Evolutionary conservation across 305 asterid species (phyloP).

Genomic region (Ajuga reptans): DNA sequence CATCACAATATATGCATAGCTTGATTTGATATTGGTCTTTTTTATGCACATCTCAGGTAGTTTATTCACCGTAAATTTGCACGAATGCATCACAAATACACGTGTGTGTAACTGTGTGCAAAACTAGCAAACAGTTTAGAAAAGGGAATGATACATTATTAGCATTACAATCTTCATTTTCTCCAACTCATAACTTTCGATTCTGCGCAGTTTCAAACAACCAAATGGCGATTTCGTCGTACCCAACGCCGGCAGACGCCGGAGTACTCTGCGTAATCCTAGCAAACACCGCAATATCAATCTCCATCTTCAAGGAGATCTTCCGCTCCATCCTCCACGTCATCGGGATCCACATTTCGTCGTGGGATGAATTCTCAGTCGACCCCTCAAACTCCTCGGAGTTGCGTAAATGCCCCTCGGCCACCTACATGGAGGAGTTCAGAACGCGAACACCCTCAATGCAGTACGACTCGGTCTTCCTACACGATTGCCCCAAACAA

Average conservation of each 20-base stretch:
- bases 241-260: conserved; percentile 73
- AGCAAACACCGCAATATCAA: conserved; percentile 79
- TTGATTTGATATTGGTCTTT: background rate
- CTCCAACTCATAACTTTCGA: conserved; percentile 1
- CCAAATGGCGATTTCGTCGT: conserved; percentile 73
- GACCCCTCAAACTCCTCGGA: conserved; percentile 45
- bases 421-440: conserved; percentile 71
- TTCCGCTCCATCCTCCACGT: conserved; percentile 60
- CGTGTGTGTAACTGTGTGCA: background rate
- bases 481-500: conserved; percentile 28
- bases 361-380: conserved; percentile 56
- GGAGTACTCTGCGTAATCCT: conserved; percentile 82
- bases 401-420: conserved; percentile 45
- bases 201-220: conserved; percentile 28
- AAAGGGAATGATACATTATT: too few relatives aligned
- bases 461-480: conserved; percentile 46
- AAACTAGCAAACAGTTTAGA: too few relatives aligned
- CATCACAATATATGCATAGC: too few relatives aligned
- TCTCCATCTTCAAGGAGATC: conserved; percentile 67
- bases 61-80: background rate
- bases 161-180: background rate
- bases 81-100: too few relatives aligned
- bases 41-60: background rate
- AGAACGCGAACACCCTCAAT: conserved; percentile 51
- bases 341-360: conserved; percentile 60